A percentile compares a stretch with the other conserved stretches of the same genome.
phyloP scores from a whole-genome alignment of 1,139 yeast species.

The Yamadazyma aaseri region DNA sequence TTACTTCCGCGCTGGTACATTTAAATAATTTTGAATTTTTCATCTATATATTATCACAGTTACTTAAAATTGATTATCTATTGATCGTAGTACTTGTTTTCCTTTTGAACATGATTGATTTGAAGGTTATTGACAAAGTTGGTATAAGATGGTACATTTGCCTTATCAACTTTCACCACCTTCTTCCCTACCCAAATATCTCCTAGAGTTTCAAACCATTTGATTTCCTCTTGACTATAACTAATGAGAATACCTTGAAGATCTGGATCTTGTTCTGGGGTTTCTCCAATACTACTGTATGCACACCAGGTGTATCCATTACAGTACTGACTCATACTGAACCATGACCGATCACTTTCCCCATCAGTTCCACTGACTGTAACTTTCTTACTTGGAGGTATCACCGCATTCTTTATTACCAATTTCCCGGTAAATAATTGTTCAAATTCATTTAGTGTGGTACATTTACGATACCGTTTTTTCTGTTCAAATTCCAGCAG shows the following conservation, averaged over 20 bases:
- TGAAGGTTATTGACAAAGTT: conserved; percentile 2
- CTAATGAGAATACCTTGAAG: conserved; percentile 22
- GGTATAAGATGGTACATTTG: neutral
- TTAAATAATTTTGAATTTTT: too few species aligned
- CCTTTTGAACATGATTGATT: conserved; percentile 2
- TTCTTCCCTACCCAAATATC: conserved; percentile 24
- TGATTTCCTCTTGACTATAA: conserved; percentile 22
- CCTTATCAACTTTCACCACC: neutral
- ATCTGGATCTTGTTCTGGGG: conserved; percentile 11
- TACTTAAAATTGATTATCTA: too few species aligned
- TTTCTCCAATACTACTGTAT: conserved; percentile 32
- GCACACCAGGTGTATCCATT: conserved; percentile 41
- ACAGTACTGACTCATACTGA: conserved; percentile 28
- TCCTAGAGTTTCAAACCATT: conserved; percentile 23
- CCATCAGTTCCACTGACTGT: conserved; percentile 20
- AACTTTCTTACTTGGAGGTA: conserved; percentile 27
- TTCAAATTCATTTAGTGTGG: conserved; percentile 23
- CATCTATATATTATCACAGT: too few species aligned
- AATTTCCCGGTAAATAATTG: conserved; percentile 25
- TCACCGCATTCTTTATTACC: conserved; percentile 25
- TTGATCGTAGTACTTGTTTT: conserved; percentile 2
- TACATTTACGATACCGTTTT: conserved; percentile 20
- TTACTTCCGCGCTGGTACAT: too few species aligned
- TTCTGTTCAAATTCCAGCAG: conserved; percentile 22
- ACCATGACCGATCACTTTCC: conserved; percentile 34